Evolutionary conservation across 352 stramenopile species (phyloP), one percentile per base, ranked within the genome.

Genomic region (Pythium grandisporangium): DNA sequence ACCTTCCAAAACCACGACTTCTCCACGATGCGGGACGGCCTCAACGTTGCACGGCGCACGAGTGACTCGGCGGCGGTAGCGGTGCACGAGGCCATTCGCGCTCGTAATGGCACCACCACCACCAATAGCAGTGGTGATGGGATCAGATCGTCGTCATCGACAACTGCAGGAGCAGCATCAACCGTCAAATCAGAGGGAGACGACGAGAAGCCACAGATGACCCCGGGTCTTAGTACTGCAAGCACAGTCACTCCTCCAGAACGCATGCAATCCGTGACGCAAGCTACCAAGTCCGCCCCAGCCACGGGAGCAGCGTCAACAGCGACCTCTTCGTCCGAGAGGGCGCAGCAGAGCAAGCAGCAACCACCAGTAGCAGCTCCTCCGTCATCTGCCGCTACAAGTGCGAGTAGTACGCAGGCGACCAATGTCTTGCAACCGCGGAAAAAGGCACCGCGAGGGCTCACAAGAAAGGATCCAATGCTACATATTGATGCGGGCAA

Each of bases 1-100:
- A 48, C 57, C 6, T 80, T 78, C 36, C 42, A 61, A 30, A 37
- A 25, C 8, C 41, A 44, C 13, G 71, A 84, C 42, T 84, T 82
- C 24, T 20, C 47, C 21, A 78, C 60, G 3, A 45, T 50, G 3
- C 51, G 55, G 5, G 58, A 80, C 35, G 64, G 61, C 0, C 25
- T 78, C 19, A 51, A 58, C n/a, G 41, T 66, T 6, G 68, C 69
- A 13, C 48, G 71, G 55, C 49, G 71, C 37, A 53, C 38, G 26
- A 43, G 14, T 32, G 27, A 14, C 27, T 32, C 14, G 27, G 27
- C 8, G 27, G 8, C 27, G 14, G 8, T 14, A 32, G 10, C 27
- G 27, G 8, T 32, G 27, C 19, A 19, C 37, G 13, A 13, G 34
- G 1, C 14, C 41, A 3, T 12, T 25, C 10, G 22, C 35, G 17